Conservation (phyloP, 2,329 filamentous ascomycete genomes). For the Fusarium duplospermum region DNA sequence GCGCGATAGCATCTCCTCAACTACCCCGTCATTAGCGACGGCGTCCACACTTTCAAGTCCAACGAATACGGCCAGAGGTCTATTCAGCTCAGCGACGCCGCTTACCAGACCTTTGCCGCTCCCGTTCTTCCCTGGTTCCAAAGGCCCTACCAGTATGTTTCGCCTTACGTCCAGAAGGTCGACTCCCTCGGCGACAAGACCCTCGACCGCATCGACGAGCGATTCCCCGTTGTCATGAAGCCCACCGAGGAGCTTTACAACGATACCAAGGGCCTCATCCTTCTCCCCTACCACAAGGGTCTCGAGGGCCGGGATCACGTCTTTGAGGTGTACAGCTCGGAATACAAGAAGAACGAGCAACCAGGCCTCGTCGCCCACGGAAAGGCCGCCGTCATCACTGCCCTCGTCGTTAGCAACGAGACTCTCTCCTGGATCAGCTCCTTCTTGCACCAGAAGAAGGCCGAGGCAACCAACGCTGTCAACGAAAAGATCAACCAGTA, state of each 20-base stretch:
- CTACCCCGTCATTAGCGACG: slow-evolving; percentile 86
- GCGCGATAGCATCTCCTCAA: slow-evolving; percentile 78
- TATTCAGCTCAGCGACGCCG: slow-evolving; percentile 77
- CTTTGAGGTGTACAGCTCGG: slow-evolving; percentile 64
- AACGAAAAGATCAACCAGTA: slow-evolving; percentile 65
- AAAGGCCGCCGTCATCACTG: slow-evolving; percentile 77
- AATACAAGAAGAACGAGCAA: slow-evolving; percentile 73
- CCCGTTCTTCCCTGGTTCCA: slow-evolving; percentile 78
- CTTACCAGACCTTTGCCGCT: slow-evolving; percentile 80
- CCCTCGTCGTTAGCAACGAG: slow-evolving; percentile 74
- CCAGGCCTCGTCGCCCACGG: slow-evolving; percentile 73
- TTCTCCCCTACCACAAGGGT: slow-evolving; percentile 72
- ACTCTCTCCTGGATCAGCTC: slow-evolving; percentile 70
- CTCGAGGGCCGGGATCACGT: slow-evolving; percentile 72
- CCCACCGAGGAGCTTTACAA: slow-evolving; percentile 77
- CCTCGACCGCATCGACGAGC: slow-evolving; percentile 75
- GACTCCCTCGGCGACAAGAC: slow-evolving; percentile 81
- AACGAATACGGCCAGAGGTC: slow-evolving; percentile 88
- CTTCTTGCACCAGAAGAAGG: slow-evolving; percentile 71
- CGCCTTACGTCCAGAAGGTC: slow-evolving; percentile 85
- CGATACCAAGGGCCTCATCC: slow-evolving; percentile 70
- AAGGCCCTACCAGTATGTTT: slow-evolving; percentile 83
- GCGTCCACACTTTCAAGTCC: slow-evolving; percentile 80
- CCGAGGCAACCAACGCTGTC: slow-evolving; percentile 65
- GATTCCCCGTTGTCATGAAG: slow-evolving; percentile 80